Conservation (phyloP, 2,329 filamentous ascomycete genomes). For the Xylariaceae sp. region DNA sequence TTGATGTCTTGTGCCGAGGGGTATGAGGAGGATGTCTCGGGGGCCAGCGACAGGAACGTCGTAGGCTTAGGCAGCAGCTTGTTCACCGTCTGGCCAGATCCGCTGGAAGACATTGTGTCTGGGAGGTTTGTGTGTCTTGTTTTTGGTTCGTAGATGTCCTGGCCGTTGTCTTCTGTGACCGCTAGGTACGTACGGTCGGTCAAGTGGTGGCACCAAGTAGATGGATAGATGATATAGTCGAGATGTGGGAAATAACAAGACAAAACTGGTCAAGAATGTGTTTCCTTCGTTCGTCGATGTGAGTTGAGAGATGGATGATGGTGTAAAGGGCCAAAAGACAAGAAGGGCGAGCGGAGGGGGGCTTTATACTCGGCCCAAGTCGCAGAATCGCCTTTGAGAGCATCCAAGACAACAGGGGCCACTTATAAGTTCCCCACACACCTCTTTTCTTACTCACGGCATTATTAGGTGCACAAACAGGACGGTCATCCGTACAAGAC, state of each 20-base stretch:
- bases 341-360: constrained; percentile 7
- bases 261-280: constrained; percentile 6
- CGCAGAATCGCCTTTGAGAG: constrained; percentile 1
- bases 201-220: background rate
- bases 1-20: constrained; percentile 38
- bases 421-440: constrained; percentile 14
- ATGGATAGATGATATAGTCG: background rate
- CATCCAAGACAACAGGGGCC: constrained; percentile 13
- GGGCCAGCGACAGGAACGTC: constrained; percentile 54
- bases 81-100: constrained; percentile 20
- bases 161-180: background rate
- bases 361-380: constrained; percentile 17
- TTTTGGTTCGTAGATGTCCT: constrained; percentile 5
- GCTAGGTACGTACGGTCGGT: too few relatives aligned
- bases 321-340: background rate
- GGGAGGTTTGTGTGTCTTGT: background rate
- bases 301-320: background rate
- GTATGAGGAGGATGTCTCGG: constrained; percentile 52
- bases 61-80: constrained; percentile 29
- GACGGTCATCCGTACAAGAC: too few relatives aligned
- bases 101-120: background rate
- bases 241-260: background rate
- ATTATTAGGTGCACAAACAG: too few relatives aligned
- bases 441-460: too few relatives aligned
- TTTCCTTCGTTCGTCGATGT: background rate